phyloP scores from a whole-genome alignment of 192 early-diverging fungal genomes.

The Spizellomyces sp. region DNA sequence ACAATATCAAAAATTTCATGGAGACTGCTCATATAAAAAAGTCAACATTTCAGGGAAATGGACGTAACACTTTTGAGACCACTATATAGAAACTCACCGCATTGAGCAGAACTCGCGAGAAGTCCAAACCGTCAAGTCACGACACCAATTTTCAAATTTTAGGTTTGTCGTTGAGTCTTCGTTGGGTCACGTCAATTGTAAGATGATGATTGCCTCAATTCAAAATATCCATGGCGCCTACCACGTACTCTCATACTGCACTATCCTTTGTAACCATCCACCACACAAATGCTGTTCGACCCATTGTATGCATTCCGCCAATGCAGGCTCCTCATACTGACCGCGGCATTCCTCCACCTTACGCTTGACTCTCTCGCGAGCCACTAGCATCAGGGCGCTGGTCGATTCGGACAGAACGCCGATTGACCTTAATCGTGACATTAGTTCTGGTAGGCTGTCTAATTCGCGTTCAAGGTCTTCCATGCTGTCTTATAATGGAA shows the following conservation, averaged over 20 bases:
- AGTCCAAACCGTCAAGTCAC: not conserved
- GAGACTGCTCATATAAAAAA: not conserved
- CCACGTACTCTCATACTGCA: too few relatives aligned
- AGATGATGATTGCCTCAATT: not conserved
- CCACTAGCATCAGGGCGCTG: too few relatives aligned
- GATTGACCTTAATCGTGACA: too few relatives aligned
- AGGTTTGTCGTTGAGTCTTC: not conserved
- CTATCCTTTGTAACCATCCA: not conserved
- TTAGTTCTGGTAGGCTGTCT: not conserved
- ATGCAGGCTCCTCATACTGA: not conserved
- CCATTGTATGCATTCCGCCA: not conserved
- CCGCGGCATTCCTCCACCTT: not conserved
- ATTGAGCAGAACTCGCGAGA: constrained; percentile 17
- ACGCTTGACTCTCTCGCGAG: not conserved
- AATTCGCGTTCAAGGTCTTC: not conserved
- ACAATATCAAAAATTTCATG: constrained; percentile 17
- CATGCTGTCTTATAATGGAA: not conserved
- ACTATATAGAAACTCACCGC: not conserved
- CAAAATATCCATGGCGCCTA: too few relatives aligned
- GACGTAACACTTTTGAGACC: too few relatives aligned
- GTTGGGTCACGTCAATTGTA: not conserved
- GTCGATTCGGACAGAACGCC: too few relatives aligned
- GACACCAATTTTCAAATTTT: not conserved
- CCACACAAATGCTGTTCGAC: not conserved
- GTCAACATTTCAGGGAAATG: not conserved